phyloP scores from a whole-genome alignment of 805 yeast genomes.

The Komagataella populi region DNA sequence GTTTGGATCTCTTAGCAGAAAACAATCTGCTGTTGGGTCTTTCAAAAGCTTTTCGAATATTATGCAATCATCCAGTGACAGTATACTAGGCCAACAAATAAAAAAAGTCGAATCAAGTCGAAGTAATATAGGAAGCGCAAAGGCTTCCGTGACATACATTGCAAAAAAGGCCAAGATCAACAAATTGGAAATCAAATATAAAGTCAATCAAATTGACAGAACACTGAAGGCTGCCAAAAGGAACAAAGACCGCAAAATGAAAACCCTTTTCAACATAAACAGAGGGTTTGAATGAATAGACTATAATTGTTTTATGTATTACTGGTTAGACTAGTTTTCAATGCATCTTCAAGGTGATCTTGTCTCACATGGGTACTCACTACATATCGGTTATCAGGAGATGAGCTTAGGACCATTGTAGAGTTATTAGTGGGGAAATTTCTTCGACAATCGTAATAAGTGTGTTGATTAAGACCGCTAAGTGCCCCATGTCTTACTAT shows the following conservation, averaged over 20 bases:
- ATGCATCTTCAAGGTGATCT: not conserved
- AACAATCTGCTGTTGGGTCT: not conserved
- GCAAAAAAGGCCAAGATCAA: not conserved
- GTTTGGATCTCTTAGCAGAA: not conserved
- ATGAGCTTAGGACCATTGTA: not conserved
- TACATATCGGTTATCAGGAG: not conserved
- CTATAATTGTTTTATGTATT: not conserved
- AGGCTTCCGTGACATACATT: not conserved
- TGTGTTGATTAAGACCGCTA: constrained; percentile 20
- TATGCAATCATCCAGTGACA: not conserved
- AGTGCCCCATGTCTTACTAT: constrained; percentile 29
- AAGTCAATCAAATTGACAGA: not conserved
- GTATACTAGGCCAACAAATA: not conserved
- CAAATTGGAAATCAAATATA: not conserved
- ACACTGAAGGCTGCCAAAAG: not conserved
- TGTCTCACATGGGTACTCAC: not conserved
- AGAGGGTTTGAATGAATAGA: not conserved
- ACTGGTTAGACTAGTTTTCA: not conserved
- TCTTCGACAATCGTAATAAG: not conserved
- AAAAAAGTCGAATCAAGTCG: not conserved
- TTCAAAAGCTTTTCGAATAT: not conserved
- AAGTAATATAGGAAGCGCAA: not conserved
- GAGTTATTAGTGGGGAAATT: constrained; percentile 6
- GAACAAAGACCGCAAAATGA: not conserved
- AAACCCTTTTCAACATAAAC: not conserved